Percentiles rank a stretch among this genome's conserved stretches.
phyloP scores from a whole-genome alignment of 306 rosid species.

The Begonia loranthoides region DNA sequence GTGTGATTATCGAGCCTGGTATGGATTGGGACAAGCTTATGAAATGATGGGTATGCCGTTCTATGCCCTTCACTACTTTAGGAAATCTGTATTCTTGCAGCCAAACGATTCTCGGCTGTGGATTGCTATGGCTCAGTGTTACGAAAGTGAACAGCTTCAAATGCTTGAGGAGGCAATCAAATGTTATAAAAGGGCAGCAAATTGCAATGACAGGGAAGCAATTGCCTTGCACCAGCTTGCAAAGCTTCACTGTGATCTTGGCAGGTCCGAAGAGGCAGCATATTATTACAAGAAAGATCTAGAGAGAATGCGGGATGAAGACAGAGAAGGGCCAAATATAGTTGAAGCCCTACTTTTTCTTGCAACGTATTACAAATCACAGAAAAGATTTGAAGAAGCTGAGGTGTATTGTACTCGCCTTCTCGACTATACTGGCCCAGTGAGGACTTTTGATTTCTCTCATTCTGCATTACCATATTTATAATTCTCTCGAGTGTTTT shows the following conservation, averaged over 20 bases:
- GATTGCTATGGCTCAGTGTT: constrained; percentile 96
- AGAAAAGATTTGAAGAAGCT: constrained; percentile 68
- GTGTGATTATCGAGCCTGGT: constrained; percentile 97
- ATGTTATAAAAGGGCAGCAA: constrained; percentile 81
- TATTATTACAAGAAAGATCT: constrained; percentile 82
- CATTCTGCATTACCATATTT: not conserved
- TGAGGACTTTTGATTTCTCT: constrained; percentile 25
- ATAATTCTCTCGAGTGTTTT: too few species aligned
- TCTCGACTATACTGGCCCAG: constrained; percentile 89
- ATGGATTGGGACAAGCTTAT: constrained; percentile 95
- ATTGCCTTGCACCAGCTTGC: constrained; percentile 84
- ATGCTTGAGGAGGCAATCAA: constrained; percentile 86
- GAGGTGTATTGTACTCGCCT: constrained; percentile 95
- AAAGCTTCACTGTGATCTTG: constrained; percentile 58
- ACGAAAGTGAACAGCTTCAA: constrained; percentile 66
- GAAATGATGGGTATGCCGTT: constrained; percentile 98
- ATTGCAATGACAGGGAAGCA: constrained; percentile 83
- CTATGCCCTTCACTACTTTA: constrained; percentile 92
- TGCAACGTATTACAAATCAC: constrained; percentile 45
- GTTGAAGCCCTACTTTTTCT: constrained; percentile 80
- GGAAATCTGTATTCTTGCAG: constrained; percentile 82
- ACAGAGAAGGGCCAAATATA: constrained; percentile 93
- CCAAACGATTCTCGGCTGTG: constrained; percentile 88
- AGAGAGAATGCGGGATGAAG: constrained; percentile 95
- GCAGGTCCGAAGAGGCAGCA: constrained; percentile 73